Percentiles rank a stretch among this genome's conserved stretches.
Evolutionary conservation across 2,329 filamentous ascomycete species (phyloP).

Genomic region (Cladosporium cucumerinum): DNA sequence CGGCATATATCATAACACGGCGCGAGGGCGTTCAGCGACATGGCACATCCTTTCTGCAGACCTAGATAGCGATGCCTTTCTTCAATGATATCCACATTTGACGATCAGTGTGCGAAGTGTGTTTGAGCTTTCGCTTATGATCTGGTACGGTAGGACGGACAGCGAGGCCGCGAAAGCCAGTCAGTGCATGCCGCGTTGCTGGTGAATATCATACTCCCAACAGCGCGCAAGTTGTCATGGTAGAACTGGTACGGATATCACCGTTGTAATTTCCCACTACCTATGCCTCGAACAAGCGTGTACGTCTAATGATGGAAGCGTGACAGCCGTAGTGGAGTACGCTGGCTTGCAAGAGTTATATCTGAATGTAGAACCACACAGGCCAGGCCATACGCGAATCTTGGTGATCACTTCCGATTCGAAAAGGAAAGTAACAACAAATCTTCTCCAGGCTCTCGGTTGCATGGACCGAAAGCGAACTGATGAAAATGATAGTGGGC

Average conservation of each 20-base stretch:
- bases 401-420: slow-evolving; percentile 12
- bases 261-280: neutral
- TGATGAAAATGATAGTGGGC: too few species aligned
- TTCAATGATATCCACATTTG: slow-evolving; percentile 14
- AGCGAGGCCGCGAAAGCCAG: neutral
- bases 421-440: neutral
- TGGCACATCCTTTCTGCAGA: slow-evolving; percentile 5
- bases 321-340: neutral
- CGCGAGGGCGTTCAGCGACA: slow-evolving; percentile 9
- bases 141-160: neutral
- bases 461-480: too few species aligned
- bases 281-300: neutral
- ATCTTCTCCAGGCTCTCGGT: too few species aligned
- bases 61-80: neutral
- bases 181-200: neutral
- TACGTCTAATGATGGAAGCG: neutral
- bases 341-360: neutral
- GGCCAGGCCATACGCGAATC: too few species aligned
- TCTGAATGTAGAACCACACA: too few species aligned
- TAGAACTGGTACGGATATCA: neutral
- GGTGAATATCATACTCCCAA: neutral
- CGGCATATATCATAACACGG: neutral
- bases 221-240: too few species aligned
- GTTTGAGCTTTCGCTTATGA: neutral
- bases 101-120: neutral